phyloP scores from a whole-genome alignment of 768 basidiomycete genomes.

The Polyporus arcularius region DNA sequence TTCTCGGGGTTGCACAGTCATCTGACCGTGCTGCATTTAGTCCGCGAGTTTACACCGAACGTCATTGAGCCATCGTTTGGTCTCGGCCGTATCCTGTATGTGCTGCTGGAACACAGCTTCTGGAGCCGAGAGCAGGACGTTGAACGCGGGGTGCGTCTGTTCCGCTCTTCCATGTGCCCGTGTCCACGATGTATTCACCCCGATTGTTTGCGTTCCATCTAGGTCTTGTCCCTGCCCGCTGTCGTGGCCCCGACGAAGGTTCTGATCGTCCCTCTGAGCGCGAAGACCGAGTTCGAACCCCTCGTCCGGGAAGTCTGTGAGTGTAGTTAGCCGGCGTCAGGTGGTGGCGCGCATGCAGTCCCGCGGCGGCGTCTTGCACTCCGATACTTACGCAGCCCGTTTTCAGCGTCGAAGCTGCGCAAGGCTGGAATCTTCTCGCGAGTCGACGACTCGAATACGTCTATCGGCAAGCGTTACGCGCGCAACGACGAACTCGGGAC shows the following conservation, averaged over 20 bases:
- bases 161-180: constrained; percentile 11
- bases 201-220: constrained; percentile 10
- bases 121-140: constrained; percentile 93
- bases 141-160: constrained; percentile 76
- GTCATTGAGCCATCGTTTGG: constrained; percentile 99
- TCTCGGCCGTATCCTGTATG: constrained; percentile 93
- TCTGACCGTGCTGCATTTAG: constrained; percentile 44
- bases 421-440: constrained; percentile 87
- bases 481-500: constrained; percentile 99
- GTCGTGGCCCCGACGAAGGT: constrained; percentile 95
- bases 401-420: constrained; percentile 81
- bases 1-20: constrained; percentile 21
- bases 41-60: constrained; percentile 94
- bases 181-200: constrained; percentile 19
- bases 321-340: constrained; percentile 38
- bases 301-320: constrained; percentile 88
- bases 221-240: constrained; percentile 91
- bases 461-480: constrained; percentile 96
- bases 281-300: constrained; percentile 80
- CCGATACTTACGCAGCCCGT: constrained; percentile 19
- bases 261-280: constrained; percentile 91
- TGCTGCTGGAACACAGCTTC: constrained; percentile 91
- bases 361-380: constrained; percentile 3
- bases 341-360: constrained; percentile 8
- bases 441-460: constrained; percentile 93